phyloP scores from a whole-genome alignment of 352 stramenopile genomes.

The Pythium rishiriense region DNA sequence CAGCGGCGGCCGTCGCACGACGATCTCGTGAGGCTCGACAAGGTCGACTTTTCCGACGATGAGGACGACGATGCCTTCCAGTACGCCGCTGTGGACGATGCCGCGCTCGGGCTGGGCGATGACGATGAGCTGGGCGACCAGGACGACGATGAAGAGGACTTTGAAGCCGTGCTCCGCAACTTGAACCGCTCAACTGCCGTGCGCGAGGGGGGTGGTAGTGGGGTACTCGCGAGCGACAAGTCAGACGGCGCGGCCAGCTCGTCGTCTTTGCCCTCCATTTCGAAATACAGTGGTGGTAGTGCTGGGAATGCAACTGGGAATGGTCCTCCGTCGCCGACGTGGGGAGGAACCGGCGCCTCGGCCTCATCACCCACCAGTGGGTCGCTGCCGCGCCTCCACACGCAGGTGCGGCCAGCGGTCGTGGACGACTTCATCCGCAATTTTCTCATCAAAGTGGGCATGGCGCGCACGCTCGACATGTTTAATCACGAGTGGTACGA shows the following conservation, averaged over 20 bases:
- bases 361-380: neutral
- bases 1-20: constrained; percentile 44
- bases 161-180: constrained; percentile 79
- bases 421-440: constrained; percentile 96
- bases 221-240: neutral
- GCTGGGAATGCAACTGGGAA: neutral
- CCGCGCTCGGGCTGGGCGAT: constrained; percentile 34
- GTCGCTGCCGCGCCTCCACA: constrained; percentile 41
- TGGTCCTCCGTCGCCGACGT: constrained; percentile 1
- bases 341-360: neutral
- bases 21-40: constrained; percentile 85
- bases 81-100: constrained; percentile 79
- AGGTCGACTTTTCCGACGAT: constrained; percentile 84
- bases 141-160: constrained; percentile 88
- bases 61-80: constrained; percentile 81
- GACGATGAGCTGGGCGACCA: constrained; percentile 72
- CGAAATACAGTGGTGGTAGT: constrained; percentile 3
- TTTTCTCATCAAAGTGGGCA: constrained; percentile 94
- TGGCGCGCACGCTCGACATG: constrained; percentile 88
- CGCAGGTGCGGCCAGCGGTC: constrained; percentile 81
- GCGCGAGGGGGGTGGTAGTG: constrained; percentile 4
- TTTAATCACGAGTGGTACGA: constrained; percentile 98
- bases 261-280: constrained; percentile 27
- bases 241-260: constrained; percentile 16
- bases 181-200: constrained; percentile 61